Base-by-base conservation (phyloP, 352 stramenopile genomes). In the Globisporangium parvum region DNA sequence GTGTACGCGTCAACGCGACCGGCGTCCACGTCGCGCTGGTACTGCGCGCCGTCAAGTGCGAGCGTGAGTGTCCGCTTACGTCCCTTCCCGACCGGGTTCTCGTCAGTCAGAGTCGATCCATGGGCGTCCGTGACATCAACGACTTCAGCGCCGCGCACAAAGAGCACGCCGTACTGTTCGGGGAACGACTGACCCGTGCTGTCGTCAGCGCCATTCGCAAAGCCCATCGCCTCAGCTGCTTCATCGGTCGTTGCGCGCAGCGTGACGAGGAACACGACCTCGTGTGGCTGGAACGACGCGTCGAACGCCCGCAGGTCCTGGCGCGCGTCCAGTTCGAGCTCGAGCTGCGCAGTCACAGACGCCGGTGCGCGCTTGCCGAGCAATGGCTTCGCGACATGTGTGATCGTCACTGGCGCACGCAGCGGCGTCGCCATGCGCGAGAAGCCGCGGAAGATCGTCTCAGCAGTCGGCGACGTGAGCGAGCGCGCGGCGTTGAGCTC, bases 211-310 rank as follows among this genome's bases (percentile, higher is more conserved):
- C 45, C 59, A 44, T 68, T 60, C 47, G 68, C 47, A 51, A 85
- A 85, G 4, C 74, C 76, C 68, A 89, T 80, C 2, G 73, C 65
- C 46, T 94, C 80, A 9, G 71, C 67, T 9, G 73, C 82, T 72
- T 92, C 85, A 45, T 89, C 78, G 24, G 65, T 63, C 1, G 73
- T 80, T 14, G 76, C 72, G 45, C 70, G 65, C 10, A 99, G 62
- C 18, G 71, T 78, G 46, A 98, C 65, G 15, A 99, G 70, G 68
- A 98, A 99, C 6, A 98, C 65, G 49, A 98, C 93, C 59, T 99
- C 96, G 47, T 96, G 88, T 20, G 97, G 76, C 42, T 89, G 73
- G 28, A 98, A 77, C 9, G 31, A 9, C 31, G 68, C 66, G 67
- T 99, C 96, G 75, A 98, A 98, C 2, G 51, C 42, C 48, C 65